Base-by-base conservation (phyloP, 1,284 basidiomycete species). In the Albatrellus sp. region DNA sequence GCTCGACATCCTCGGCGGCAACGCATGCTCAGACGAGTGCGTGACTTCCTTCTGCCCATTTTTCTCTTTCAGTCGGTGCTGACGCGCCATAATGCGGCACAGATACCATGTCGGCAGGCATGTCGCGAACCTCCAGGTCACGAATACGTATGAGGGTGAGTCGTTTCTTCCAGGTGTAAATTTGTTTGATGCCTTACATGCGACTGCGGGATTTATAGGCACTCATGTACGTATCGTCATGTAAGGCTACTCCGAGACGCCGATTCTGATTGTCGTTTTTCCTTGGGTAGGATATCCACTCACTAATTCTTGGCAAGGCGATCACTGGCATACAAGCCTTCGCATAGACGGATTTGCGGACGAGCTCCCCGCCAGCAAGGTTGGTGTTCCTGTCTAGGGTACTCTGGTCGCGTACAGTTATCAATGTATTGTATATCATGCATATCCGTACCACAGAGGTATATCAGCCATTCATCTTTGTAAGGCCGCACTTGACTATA, bases 51-150 rank as follows among this genome's bases (percentile, higher is more conserved):
- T 13, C 30, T 13, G 14, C 29, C 1, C 8, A 4, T 16, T 17
- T 17, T 7, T 28, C 12, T 8, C 29, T 9, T 24, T 16, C 14
- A 31, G 20, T 30, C 17, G 33, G 31, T 34, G 41, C 31, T 5
- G 10, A 6, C 16, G 32, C 31, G 7, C 19, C 5, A 28, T 12
- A 16, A 13, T 34, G 28, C 19, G 14, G 24, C 24, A 37, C 19
- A 80, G 86, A 58, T 94, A 93, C 58, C 88, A 90, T 59, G 79
- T 96, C 43, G 89, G 88, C 12, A 67, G 92, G 36, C 90, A 93
- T 64, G 90, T 88, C 13, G 85, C 85, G 1, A 97, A 96, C 62
- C 59, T 94, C 50, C 91, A 94, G 58, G 85, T 93, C 20, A 81
- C 86, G 6, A 93, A 93, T 56, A 94, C 91, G 0, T 96, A 96